Evolutionary conservation across 75 land plant genomes (phyloP), one percentile per base, ranked within the genome.

Genomic region (Chamaecyparis obtusa): DNA sequence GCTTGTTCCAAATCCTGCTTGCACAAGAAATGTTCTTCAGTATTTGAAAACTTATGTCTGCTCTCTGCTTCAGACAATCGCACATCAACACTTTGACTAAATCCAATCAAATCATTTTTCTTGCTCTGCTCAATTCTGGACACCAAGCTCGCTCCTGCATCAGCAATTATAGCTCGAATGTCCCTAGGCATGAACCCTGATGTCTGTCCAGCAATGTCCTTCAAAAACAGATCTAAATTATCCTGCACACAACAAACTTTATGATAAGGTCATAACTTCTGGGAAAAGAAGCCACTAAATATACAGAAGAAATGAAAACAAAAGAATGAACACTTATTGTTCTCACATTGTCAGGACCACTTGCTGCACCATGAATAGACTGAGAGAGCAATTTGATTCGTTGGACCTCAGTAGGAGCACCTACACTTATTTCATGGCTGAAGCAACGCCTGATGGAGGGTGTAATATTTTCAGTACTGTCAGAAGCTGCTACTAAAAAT

Each of bases 131-230:
- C 30, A 7, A 86, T n/a, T 81, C 78, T 90, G 56, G 87, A 85
- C 2, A 94, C 77, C 81, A 92, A 89, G 91, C 82, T 86, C 21
- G 92, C 92, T 57, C 93, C 92, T 80, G 96, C 93, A 95, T 96
- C 99, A 77, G 99, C 99, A 88, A 95, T 86, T 55, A 97, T 81
- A 76, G 94, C 94, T 71, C 84, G 88, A 83, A 97, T 84, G 90
- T 96, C 99, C 87, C 96, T 91, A 7, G 96, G 94, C 89, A 93
- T 92, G 77, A 94, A 91, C 46, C 99, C 99, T 84, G 98, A 90
- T 44, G 98, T 97, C 87, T 96, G 98, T 36, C 91, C 95, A 64
- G 91, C 91, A n/a, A 95, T 83, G 80, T 91, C 91, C 85, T 91
- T 94, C 85, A 93, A n/a, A 78, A 89, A 51, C 15, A 86, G 88